Base-by-base conservation (phyloP, 192 early-diverging fungal species). In the Podila epicladia region DNA sequence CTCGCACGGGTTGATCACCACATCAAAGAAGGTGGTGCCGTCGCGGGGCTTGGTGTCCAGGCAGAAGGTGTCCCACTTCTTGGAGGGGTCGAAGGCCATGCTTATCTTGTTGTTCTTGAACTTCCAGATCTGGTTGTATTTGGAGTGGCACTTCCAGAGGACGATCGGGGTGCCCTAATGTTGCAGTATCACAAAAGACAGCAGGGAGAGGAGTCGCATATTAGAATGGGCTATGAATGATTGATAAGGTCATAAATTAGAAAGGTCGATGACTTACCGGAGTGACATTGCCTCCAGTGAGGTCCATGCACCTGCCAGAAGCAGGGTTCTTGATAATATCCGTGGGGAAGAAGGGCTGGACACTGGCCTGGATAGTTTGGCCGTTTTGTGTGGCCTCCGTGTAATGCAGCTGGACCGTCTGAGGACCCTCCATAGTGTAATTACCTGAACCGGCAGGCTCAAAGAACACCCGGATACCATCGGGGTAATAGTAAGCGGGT, bases 391-490 rank as follows among this genome's bases (percentile, higher is more conserved):
- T 67, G 4, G 64, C 60, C 33, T 9, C 17, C 3, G 77, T 69
- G 35, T 73, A 73, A 5, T 68, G 58, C 26, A 80, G 19, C 67
- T 69, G 62, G 4, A 80, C 71, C 1, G 67, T 73, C 15, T 80
- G 72, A 24, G 59, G 64, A 31, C 58, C 58, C 2, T 69, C 71
- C 67, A 80, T 73, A 0, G 77, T 80, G 28, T 80, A 61, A 0
- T 66, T 69, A 20, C 70, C 77, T 12, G 77, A n/a, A 5, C 64
- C 65, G 48, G 65, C 74, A 38, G 84, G 84, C 15, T 55, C 61
- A 29, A 78, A 67, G 45, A 82, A 72, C 4, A 85, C 84, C n/a
- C 72, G 71, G 64, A 82, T 78, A 3, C 84, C 84, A 50, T 85
- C 75, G 9, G 84, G 79, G 41, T 82, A 85, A n/a, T 76, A 74